These are phyloP conservation scores for Pelargonium citronellum DNA, from an alignment of 441 rosid genomes.

Conservation along the genomic window DNA sequence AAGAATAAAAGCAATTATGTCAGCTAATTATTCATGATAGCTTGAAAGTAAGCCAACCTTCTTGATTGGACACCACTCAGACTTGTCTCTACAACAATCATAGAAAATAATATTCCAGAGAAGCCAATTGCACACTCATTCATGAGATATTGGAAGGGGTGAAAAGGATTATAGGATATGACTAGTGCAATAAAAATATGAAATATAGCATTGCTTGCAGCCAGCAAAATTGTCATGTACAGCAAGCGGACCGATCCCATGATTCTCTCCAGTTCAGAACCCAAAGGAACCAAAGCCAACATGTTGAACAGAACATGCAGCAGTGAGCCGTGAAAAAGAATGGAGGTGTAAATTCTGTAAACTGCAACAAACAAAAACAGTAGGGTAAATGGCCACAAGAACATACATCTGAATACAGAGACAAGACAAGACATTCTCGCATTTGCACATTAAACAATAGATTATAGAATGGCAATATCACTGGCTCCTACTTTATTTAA, in stretches of 20 bases:
- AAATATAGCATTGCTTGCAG: conserved; percentile 68
- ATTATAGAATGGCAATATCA: not conserved
- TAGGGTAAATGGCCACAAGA: conserved; percentile 7
- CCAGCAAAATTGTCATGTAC: conserved; percentile 63
- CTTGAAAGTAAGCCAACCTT: conserved; percentile 47
- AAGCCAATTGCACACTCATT: conserved; percentile 84
- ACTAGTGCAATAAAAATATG: conserved; percentile 69
- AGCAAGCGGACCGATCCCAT: conserved; percentile 88
- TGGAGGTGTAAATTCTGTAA: conserved; percentile 72
- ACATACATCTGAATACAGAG: not conserved
- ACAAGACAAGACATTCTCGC: not conserved
- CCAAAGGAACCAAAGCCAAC: conserved; percentile 92
- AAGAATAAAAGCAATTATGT: not conserved
- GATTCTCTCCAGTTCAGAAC: conserved; percentile 90
- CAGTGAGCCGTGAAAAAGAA: conserved; percentile 80
- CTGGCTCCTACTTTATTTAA: not conserved
- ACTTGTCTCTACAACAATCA: conserved; percentile 89
- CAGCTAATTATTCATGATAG: not conserved
- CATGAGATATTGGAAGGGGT: conserved; percentile 36
- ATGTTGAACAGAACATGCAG: conserved; percentile 90
- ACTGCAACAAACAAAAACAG: conserved; percentile 45
- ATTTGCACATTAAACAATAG: not conserved
- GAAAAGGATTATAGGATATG: conserved; percentile 59
- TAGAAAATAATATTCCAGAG: conserved; percentile 81
- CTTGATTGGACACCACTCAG: conserved; percentile 81